These are phyloP conservation scores for Thyridium curvatum DNA, from an alignment of 2,329 filamentous ascomycete species.

Conservation along the genomic window DNA sequence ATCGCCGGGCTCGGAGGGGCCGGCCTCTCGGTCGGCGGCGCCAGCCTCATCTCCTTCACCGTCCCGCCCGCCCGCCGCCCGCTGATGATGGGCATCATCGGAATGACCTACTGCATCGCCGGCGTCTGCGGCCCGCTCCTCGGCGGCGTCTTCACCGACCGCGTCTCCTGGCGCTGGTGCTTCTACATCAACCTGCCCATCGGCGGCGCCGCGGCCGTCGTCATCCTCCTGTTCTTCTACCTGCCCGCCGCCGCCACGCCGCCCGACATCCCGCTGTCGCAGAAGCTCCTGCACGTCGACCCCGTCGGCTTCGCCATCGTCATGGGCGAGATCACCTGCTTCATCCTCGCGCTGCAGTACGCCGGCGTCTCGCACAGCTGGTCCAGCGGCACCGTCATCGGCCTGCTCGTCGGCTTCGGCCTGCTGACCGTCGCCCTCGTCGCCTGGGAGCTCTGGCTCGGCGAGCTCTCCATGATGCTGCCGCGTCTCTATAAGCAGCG, in stretches of 20 bases:
- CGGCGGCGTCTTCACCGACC: slow-evolving; percentile 5
- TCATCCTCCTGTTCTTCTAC: slow-evolving; percentile 16
- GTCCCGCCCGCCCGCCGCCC: slow-evolving; percentile 1
- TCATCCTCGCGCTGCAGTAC: slow-evolving; percentile 30
- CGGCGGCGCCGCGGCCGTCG: slow-evolving; percentile 1
- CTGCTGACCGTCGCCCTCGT: slow-evolving; percentile 38
- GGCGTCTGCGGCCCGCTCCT: slow-evolving; percentile 3
- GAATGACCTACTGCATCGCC: slow-evolving; percentile 1
- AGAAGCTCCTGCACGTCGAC: slow-evolving; percentile 31
- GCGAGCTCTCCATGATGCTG: slow-evolving; percentile 63
- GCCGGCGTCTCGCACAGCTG: slow-evolving; percentile 49
- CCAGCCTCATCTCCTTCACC: slow-evolving; percentile 2
- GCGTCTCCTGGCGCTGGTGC: slow-evolving; percentile 8
- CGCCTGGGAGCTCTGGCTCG: slow-evolving; percentile 56
- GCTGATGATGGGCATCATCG: slow-evolving; percentile 4
- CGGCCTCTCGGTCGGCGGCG: slow-evolving; percentile 15
- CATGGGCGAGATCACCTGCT: slow-evolving; percentile 25
- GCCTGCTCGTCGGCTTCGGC: slow-evolving; percentile 54
- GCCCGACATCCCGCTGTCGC: slow-evolving; percentile 13
- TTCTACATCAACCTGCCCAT: slow-evolving; percentile 9
- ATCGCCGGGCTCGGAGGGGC: slow-evolving; percentile 26
- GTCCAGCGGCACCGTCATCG: slow-evolving; percentile 55
- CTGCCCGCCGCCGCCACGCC: slow-evolving; percentile 19
- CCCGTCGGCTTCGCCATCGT: slow-evolving; percentile 24
- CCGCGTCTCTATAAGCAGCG: slow-evolving; percentile 49